Evolutionary conservation across 495 filamentous ascomycete genomes (phyloP).

Genomic region (Penicillium maclennaniae): DNA sequence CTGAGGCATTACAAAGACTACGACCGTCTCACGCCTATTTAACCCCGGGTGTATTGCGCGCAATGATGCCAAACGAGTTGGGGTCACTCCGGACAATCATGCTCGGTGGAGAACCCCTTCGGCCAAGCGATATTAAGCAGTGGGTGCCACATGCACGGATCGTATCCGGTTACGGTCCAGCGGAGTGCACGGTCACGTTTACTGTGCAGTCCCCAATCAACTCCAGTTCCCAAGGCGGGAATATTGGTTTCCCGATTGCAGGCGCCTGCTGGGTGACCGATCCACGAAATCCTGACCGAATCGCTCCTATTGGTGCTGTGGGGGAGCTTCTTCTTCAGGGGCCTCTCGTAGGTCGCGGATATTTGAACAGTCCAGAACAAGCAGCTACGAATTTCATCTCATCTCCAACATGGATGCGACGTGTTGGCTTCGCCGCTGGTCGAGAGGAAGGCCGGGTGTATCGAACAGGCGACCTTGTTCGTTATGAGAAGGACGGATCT

Average conservation of each 20-base stretch:
- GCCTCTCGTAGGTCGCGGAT: background rate
- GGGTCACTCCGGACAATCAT: slow-evolving; percentile 29
- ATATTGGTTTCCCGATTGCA: slow-evolving; percentile 5
- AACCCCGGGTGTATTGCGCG: slow-evolving; percentile 37
- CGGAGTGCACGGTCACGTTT: slow-evolving; percentile 31
- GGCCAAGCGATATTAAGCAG: slow-evolving; percentile 28
- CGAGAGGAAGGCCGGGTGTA: background rate
- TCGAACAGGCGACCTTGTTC: background rate
- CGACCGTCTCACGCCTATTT: slow-evolving; percentile 34
- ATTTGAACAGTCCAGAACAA: background rate
- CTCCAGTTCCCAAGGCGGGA: slow-evolving; percentile 11
- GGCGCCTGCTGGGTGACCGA: slow-evolving; percentile 36
- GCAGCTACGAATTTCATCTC: background rate
- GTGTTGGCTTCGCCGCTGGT: background rate
- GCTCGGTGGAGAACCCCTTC: slow-evolving; percentile 41
- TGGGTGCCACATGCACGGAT: slow-evolving; percentile 44
- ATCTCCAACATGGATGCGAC: background rate
- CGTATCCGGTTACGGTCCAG: slow-evolving; percentile 53
- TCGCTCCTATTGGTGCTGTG: slow-evolving; percentile 34
- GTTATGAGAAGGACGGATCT: background rate
- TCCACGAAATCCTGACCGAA: slow-evolving; percentile 25
- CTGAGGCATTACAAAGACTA: background rate
- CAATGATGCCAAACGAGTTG: slow-evolving; percentile 29
- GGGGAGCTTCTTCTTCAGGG: background rate
- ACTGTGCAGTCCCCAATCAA: background rate